phyloP scores from a whole-genome alignment of 441 rosid species.

The Erodium moschatum region DNA sequence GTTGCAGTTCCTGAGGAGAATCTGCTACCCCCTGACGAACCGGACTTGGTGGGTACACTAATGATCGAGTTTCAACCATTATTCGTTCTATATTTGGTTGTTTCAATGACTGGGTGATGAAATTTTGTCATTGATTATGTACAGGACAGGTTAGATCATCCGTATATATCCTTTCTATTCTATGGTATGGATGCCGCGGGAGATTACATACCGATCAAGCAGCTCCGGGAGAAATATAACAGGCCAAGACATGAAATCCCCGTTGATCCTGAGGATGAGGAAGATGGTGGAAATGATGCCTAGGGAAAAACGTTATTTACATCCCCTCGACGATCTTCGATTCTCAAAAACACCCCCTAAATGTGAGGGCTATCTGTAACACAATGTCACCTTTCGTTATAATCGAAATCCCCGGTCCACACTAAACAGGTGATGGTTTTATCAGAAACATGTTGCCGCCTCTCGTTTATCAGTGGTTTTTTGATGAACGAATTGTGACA shows the following conservation, averaged over 20 bases:
- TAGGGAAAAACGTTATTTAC: no score
- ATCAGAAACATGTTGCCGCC: no score
- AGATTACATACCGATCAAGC: slow-evolving; percentile 88
- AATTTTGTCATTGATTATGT: slow-evolving; percentile 16
- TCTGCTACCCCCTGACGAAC: slow-evolving; percentile 53
- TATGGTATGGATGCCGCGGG: slow-evolving; percentile 77
- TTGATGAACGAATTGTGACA: no score
- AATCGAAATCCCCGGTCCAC: no score
- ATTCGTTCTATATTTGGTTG: slow-evolving; percentile 7
- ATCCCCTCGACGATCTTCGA: no score
- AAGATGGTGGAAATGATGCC: slow-evolving; percentile 37
- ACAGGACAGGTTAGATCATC: slow-evolving; percentile 91
- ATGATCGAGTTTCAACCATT: slow-evolving; percentile 8
- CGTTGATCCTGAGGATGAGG: slow-evolving; percentile 34
- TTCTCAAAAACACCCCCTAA: no score
- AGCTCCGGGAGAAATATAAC: slow-evolving; percentile 73
- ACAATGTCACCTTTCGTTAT: no score
- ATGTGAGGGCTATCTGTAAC: no score
- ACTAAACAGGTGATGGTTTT: no score
- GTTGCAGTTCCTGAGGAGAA: slow-evolving; percentile 83
- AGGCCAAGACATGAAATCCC: slow-evolving; percentile 71
- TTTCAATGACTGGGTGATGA: background rate
- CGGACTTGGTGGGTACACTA: slow-evolving; percentile 43
- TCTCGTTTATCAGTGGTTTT: no score
- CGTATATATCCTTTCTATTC: slow-evolving; percentile 65